phyloP scores from a whole-genome alignment of 2,329 filamentous ascomycete species.

The Fusarium tricinctum region DNA sequence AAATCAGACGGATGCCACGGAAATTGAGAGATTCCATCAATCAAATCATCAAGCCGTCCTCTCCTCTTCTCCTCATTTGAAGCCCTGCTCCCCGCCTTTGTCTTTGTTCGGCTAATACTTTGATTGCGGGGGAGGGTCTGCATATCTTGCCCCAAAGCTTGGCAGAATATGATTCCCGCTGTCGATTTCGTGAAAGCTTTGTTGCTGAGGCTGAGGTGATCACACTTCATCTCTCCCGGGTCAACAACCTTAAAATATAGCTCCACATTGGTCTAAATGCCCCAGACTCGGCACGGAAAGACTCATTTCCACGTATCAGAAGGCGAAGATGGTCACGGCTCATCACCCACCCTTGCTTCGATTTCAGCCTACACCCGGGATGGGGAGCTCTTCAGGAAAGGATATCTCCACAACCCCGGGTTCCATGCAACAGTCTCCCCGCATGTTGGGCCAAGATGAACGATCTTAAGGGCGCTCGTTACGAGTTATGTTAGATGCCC shows the following conservation, averaged over 20 bases:
- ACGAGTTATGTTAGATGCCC: constrained; percentile 22
- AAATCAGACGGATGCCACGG: constrained; percentile 20
- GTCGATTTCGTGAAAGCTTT: constrained; percentile 30
- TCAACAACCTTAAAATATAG: constrained; percentile 34
- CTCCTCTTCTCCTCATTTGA: constrained; percentile 42
- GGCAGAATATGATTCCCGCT: constrained; percentile 35
- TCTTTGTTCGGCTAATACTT: constrained; percentile 13
- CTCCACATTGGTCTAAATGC: constrained; percentile 26
- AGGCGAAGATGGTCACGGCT: neutral
- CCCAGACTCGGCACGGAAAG: constrained; percentile 31
- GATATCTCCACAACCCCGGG: constrained; percentile 45
- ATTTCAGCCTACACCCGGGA: constrained; percentile 7
- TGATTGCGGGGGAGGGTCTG: constrained; percentile 34
- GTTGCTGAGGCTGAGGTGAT: constrained; percentile 39
- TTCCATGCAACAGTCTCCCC: constrained; percentile 43
- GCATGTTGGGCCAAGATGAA: constrained; percentile 31
- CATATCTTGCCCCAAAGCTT: constrained; percentile 22
- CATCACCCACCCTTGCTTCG: constrained; percentile 6
- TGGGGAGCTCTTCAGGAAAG: constrained; percentile 39
- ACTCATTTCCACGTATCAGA: constrained; percentile 44
- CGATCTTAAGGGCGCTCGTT: constrained; percentile 23
- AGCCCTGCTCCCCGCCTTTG: constrained; percentile 27
- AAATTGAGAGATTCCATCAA: constrained; percentile 46
- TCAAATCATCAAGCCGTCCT: constrained; percentile 34
- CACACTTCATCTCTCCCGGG: constrained; percentile 26